Base-by-base conservation (phyloP, 2,329 filamentous ascomycete species). In the Fusarium temperatum region DNA sequence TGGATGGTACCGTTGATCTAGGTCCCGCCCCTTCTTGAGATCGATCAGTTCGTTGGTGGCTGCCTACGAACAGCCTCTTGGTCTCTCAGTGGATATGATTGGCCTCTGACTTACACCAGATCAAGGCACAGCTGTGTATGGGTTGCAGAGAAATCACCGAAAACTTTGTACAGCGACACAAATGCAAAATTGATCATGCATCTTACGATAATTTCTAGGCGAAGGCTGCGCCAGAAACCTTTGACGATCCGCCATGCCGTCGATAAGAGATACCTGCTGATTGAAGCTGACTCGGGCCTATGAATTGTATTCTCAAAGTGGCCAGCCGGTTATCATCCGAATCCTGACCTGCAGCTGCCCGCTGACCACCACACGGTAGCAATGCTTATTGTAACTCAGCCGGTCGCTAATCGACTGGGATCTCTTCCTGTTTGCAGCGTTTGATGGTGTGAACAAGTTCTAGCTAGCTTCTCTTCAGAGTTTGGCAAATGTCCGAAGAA, bases 21-120 rank as follows among this genome's bases (percentile, higher is more conserved):
- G 53, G 53, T 55, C 66, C 71, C 70, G 64, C 57, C 70, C 47
- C 55, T 73, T 71, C 57, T 62, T 64, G 30, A 58, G 68, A 74
- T 74, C 67, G 56, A 75, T 68, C 71, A 42, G 38, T 68, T 54
- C 18, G 41, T 69, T 72, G 48, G 72, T 75, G 72, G 72, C 63
- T 74, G 71, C 32, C 68, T 51, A 51, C 66, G 60, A 60, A 59
- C 50, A 74, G 51, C 55, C 51, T 51, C 63, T 32, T 38, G 32
- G 58, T 62, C 55, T 75, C 59, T 63, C 42, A 51, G 22, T 55
- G 24, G 30, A 63, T 61, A 26, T 66, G 59, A 75, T 75, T 75
- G 72, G 72, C 26, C 47, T 72, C 44, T n/a, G 64, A 63, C 71
- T 68, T 51, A 62, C 71, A 67, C 59, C 53, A 63, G 71, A 74